These are phyloP conservation scores for Kodamaea hsintzibuensis DNA, from an alignment of 805 yeast species.

Conservation along the genomic window DNA sequence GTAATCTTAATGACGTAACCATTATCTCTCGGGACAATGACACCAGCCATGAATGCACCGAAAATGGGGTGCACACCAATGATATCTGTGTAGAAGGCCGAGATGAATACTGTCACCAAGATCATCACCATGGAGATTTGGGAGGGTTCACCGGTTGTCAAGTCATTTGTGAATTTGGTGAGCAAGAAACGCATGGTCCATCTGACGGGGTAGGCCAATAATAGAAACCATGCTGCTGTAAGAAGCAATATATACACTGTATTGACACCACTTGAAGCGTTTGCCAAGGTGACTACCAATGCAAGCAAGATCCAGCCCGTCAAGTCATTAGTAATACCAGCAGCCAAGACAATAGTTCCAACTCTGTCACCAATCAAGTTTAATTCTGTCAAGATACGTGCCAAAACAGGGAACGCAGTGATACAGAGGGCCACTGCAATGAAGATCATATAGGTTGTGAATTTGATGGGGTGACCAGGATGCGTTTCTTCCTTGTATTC, in stretches of 20 bases:
- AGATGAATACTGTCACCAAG: conserved; percentile 55
- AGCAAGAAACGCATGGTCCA: conserved; percentile 47
- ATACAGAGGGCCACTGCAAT: conserved; percentile 82
- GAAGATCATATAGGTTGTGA: conserved; percentile 76
- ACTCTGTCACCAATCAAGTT: conserved; percentile 71
- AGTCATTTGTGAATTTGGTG: conserved; percentile 49
- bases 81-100: conserved; percentile 79
- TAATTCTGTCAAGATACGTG: conserved; percentile 73
- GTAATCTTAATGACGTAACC: conserved; percentile 69
- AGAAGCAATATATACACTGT: conserved; percentile 69
- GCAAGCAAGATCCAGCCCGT: conserved; percentile 83
- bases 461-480: conserved; percentile 41
- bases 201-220: conserved; percentile 59
- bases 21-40: conserved; percentile 73
- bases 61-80: conserved; percentile 86
- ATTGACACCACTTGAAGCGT: conserved; percentile 64
- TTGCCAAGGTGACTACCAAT: conserved; percentile 72
- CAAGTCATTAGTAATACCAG: conserved; percentile 79
- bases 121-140: conserved; percentile 59
- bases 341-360: conserved; percentile 71
- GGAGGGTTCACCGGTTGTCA: conserved; percentile 61
- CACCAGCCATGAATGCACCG: conserved; percentile 80
- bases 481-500: conserved; percentile 35
- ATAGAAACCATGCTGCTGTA: conserved; percentile 67
- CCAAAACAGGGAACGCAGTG: conserved; percentile 84